phyloP scores from a whole-genome alignment of 169 alveolate species.

The Plasmodium relictum region DNA sequence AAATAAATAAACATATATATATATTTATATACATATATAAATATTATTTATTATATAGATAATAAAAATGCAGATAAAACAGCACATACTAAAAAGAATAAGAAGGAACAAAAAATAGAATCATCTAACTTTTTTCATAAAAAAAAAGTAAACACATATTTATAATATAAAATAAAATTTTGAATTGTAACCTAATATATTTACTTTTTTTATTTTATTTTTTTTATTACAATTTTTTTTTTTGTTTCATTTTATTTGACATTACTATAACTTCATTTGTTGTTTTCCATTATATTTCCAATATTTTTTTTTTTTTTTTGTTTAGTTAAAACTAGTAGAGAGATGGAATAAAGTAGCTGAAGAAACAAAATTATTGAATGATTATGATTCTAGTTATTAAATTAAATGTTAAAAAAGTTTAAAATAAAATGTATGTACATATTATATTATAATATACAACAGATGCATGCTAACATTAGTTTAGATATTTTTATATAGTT shows the following conservation, averaged over 20 bases:
- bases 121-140: conserved; percentile 57
- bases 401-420: neutral
- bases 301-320: neutral
- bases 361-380: conserved; percentile 34
- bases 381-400: conserved; percentile 30
- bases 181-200: too few relatives aligned
- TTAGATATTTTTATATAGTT: too few relatives aligned
- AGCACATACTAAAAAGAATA: conserved; percentile 5
- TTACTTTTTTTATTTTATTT: too few relatives aligned
- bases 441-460: neutral
- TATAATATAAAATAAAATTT: neutral
- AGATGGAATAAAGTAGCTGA: conserved; percentile 59
- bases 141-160: conserved; percentile 23
- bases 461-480: neutral
- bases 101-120: conserved; percentile 23
- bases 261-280: too few relatives aligned
- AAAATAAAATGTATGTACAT: neutral
- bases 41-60: neutral
- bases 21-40: neutral
- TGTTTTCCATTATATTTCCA: neutral
- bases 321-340: conserved; percentile 36
- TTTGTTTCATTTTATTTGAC: too few relatives aligned
- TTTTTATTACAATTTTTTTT: too few relatives aligned
- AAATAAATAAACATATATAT: neutral
- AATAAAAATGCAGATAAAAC: neutral